These are phyloP conservation scores for Boletus smithii DNA, from an alignment of 1,284 basidiomycete species.

Conservation along the genomic window DNA sequence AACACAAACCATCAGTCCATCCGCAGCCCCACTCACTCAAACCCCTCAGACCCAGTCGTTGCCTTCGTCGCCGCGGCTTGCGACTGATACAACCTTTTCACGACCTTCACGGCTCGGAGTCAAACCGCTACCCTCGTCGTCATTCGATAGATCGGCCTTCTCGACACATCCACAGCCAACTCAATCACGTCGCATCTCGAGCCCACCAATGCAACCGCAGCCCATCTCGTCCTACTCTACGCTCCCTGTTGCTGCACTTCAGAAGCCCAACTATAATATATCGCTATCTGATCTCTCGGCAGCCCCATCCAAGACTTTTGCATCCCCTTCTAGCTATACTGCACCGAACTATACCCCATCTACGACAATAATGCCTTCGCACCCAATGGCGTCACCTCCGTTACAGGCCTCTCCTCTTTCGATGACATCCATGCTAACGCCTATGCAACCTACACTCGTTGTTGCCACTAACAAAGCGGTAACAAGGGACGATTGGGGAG, in stretches of 20 bases:
- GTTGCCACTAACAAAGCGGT: slow-evolving; percentile 43
- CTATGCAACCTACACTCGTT: slow-evolving; percentile 49
- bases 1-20: slow-evolving; percentile 14
- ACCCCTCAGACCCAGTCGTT: slow-evolving; percentile 37
- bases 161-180: slow-evolving; percentile 17
- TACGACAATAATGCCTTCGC: slow-evolving; percentile 19
- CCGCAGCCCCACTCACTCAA: slow-evolving; percentile 20
- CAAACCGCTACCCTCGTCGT: slow-evolving; percentile 35
- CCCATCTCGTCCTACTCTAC: slow-evolving; percentile 12
- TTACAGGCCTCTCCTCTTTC: slow-evolving; percentile 37
- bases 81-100: slow-evolving; percentile 24
- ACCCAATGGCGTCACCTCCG: slow-evolving; percentile 36
- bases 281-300: slow-evolving; percentile 32
- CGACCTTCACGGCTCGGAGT: slow-evolving; percentile 41
- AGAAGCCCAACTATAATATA: slow-evolving; percentile 57
- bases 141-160: slow-evolving; percentile 37
- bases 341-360: slow-evolving; percentile 20
- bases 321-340: slow-evolving; percentile 14
- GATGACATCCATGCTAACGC: slow-evolving; percentile 54
- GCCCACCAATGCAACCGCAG: slow-evolving; percentile 20
- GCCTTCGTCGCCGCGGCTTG: slow-evolving; percentile 40
- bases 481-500: slow-evolving; percentile 67
- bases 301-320: slow-evolving; percentile 14
- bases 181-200: slow-evolving; percentile 20
- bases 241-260: slow-evolving; percentile 17